Percentiles rank a stretch among this genome's conserved stretches.
phyloP scores from a whole-genome alignment of 169 alveolate genomes.

The Sarcocystis neurona region DNA sequence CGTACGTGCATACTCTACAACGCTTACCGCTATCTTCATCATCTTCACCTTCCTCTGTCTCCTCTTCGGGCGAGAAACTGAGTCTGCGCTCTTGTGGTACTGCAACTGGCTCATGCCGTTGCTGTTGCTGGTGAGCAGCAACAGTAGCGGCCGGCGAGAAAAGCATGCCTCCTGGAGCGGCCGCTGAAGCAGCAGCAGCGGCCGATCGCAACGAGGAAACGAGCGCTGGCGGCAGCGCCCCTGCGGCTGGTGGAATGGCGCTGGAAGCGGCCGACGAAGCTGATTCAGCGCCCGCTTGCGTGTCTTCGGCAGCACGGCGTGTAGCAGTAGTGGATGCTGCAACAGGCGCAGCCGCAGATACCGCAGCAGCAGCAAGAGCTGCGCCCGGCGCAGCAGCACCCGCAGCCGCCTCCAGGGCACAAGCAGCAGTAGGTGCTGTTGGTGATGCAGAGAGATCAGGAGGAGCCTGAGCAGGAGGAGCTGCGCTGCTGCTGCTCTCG shows the following conservation, averaged over 20 bases:
- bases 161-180: background rate
- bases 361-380: slow-evolving; percentile 54
- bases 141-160: background rate
- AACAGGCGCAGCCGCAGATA: too few species aligned
- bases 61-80: background rate
- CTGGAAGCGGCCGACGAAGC: background rate
- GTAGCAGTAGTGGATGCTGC: slow-evolving; percentile 25
- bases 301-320: background rate
- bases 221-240: background rate
- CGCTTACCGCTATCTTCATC: background rate
- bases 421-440: slow-evolving; percentile 44
- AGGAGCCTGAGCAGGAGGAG: slow-evolving; percentile 1
- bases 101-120: background rate
- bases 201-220: background rate
- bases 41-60: background rate
- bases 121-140: background rate
- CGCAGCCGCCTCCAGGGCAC: background rate
- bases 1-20: background rate
- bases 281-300: slow-evolving; percentile 4
- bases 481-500: background rate
- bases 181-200: slow-evolving; percentile 30
- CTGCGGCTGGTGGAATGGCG: background rate
- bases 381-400: background rate
- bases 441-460: slow-evolving; percentile 3
- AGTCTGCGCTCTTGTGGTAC: background rate